Evolutionary conservation across 2,329 filamentous ascomycete genomes (phyloP).

Genomic region (Blumeria graminis): DNA sequence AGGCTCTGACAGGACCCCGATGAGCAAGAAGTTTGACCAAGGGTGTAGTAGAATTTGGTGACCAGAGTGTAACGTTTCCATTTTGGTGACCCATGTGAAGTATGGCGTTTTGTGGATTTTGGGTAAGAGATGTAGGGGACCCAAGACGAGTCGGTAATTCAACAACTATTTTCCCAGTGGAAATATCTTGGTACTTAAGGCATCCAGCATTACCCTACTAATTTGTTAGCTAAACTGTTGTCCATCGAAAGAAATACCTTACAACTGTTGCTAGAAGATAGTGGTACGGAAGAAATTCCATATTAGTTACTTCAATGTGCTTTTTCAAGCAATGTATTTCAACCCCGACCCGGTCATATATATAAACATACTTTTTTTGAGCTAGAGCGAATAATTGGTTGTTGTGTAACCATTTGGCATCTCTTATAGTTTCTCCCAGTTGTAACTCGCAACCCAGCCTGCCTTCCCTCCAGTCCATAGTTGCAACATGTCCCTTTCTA

Average conservation of each 20-base stretch:
- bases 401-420: conserved; percentile 82
- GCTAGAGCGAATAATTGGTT: conserved; percentile 87
- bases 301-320: conserved; percentile 72
- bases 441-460: conserved; percentile 83
- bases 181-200: conserved; percentile 86
- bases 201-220: conserved; percentile 52
- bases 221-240: conserved; percentile 5
- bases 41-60: conserved; percentile 66
- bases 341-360: conserved; percentile 77
- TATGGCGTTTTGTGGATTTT: conserved; percentile 84
- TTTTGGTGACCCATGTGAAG: conserved; percentile 88
- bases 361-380: conserved; percentile 91
- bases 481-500: conserved; percentile 81
- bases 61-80: conserved; percentile 86
- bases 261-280: conserved; percentile 75
- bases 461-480: conserved; percentile 86
- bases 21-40: conserved; percentile 83
- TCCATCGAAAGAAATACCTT: conserved; percentile 17
- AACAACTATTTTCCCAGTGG: conserved; percentile 68
- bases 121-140: conserved; percentile 56
- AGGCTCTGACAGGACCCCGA: conserved; percentile 60
- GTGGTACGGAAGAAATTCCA: conserved; percentile 92
- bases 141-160: conserved; percentile 72
- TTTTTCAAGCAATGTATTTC: conserved; percentile 81
- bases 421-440: conserved; percentile 69